These are phyloP conservation scores for Phyllosticta citriasiana DNA, from an alignment of 2,329 filamentous ascomycete species.

Conservation along the genomic window DNA sequence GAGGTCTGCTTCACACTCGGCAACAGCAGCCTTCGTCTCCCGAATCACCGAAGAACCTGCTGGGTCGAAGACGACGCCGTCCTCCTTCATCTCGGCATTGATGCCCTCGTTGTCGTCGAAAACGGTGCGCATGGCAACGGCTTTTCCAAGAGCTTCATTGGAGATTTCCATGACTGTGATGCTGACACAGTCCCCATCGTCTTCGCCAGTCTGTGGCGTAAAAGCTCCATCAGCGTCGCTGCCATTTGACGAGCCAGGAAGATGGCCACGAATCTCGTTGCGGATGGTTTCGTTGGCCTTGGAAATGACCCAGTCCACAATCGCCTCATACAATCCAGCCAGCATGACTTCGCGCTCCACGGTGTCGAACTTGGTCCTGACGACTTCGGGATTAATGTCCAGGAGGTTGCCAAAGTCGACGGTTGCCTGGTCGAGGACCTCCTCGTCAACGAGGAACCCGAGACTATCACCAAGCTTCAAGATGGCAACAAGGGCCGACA, in stretches of 20 bases:
- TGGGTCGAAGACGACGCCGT: constrained; percentile 67
- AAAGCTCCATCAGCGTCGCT: constrained; percentile 43
- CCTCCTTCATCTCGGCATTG: constrained; percentile 94
- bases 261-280: constrained; percentile 57
- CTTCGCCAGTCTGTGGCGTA: constrained; percentile 59
- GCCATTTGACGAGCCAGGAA: constrained; percentile 58
- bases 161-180: constrained; percentile 85
- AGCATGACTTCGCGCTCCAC: constrained; percentile 77
- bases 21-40: constrained; percentile 77
- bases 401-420: constrained; percentile 83
- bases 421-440: constrained; percentile 73
- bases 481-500: constrained; percentile 76
- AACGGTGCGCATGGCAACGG: constrained; percentile 75
- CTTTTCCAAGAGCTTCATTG: constrained; percentile 69
- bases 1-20: constrained; percentile 67
- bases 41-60: constrained; percentile 73
- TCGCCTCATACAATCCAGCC: constrained; percentile 78
- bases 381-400: constrained; percentile 74
- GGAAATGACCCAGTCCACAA: constrained; percentile 87
- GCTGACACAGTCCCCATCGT: constrained; percentile 72
- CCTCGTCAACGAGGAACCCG: constrained; percentile 74
- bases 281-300: constrained; percentile 83
- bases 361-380: constrained; percentile 69
- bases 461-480: constrained; percentile 87
- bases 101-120: constrained; percentile 92